Percentiles rank a stretch among this genome's conserved stretches.
Conservation (phyloP, 768 basidiomycete genomes). For the Nidularia pulvinata region DNA sequence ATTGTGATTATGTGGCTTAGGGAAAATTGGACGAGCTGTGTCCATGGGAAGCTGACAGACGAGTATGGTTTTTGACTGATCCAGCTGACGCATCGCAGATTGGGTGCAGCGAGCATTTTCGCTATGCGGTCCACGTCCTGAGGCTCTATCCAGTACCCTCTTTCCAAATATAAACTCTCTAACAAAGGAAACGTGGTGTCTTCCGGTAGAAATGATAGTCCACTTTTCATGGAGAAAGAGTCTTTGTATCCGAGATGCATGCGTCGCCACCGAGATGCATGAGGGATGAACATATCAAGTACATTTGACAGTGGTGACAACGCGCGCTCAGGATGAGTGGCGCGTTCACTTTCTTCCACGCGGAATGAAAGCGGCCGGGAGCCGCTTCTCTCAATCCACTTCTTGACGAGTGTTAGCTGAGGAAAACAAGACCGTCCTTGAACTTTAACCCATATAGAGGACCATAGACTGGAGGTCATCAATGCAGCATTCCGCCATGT, state of each 20-base stretch:
- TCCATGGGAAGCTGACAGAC: conserved; percentile 18
- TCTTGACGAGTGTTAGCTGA: conserved; percentile 9
- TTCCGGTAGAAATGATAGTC: conserved; percentile 9
- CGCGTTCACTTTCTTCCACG: conserved; percentile 7
- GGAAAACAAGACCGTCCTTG: conserved; percentile 5
- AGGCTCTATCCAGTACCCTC: conserved; percentile 14
- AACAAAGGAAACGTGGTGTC: conserved; percentile 13
- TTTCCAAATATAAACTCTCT: conserved; percentile 18
- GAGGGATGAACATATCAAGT: conserved; percentile 19
- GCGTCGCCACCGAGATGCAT: conserved; percentile 19
- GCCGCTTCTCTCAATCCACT: conserved; percentile 22
- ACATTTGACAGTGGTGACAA: conserved; percentile 10
- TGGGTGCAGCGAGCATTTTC: conserved; percentile 16
- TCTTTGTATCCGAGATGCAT: conserved; percentile 17
- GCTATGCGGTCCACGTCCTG: conserved; percentile 10
- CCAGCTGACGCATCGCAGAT: conserved; percentile 18
- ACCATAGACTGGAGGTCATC: conserved; percentile 14
- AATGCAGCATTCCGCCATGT: conserved; percentile 9
- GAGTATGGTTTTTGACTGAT: conserved; percentile 11
- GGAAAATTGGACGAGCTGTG: conserved; percentile 18
- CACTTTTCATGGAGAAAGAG: conserved; percentile 13
- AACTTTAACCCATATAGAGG: conserved; percentile 12
- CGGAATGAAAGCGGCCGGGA: conserved; percentile 18
- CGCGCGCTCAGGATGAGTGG: conserved; percentile 5
- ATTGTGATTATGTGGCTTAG: conserved; percentile 15